These are phyloP conservation scores for Scopulariopsis brevicaulis DNA, from an alignment of 2,329 filamentous ascomycete genomes.

Conservation along the genomic window DNA sequence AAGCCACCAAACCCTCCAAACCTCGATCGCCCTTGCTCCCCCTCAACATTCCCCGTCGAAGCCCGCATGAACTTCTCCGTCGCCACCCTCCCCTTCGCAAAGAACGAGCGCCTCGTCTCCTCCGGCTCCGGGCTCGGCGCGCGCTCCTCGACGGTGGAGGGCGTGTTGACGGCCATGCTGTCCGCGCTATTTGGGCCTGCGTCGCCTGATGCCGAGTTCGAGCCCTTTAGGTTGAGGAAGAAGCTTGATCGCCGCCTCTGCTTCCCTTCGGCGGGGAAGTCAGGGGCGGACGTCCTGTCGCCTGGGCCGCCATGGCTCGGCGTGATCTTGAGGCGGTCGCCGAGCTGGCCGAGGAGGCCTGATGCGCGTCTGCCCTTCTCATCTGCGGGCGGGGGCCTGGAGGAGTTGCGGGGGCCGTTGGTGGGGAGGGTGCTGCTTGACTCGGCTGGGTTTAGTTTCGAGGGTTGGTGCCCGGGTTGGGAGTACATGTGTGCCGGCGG, in stretches of 20 bases:
- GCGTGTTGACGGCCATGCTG: neutral
- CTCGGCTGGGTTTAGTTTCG: neutral
- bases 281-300: slow-evolving; percentile 1
- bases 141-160: neutral
- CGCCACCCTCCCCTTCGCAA: slow-evolving; percentile 11
- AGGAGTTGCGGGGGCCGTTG: neutral
- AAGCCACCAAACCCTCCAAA: slow-evolving; percentile 10
- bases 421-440: neutral
- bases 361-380: slow-evolving; percentile 1
- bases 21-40: neutral
- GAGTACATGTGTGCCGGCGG: neutral
- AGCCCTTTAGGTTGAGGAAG: slow-evolving; percentile 18
- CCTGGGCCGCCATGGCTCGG: neutral
- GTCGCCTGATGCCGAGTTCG: neutral
- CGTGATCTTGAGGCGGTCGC: neutral
- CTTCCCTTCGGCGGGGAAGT: slow-evolving; percentile 17
- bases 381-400: neutral
- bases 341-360: slow-evolving; percentile 2
- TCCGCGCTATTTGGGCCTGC: neutral
- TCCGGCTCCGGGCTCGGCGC: slow-evolving; percentile 7
- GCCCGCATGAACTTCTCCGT: slow-evolving; percentile 3
- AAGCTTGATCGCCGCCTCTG: slow-evolving; percentile 23
- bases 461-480: neutral
- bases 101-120: slow-evolving; percentile 23
- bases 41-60: neutral